These are phyloP conservation scores for Podospora pseudopauciseta DNA, from an alignment of 495 filamentous ascomycete species.

Conservation along the genomic window DNA sequence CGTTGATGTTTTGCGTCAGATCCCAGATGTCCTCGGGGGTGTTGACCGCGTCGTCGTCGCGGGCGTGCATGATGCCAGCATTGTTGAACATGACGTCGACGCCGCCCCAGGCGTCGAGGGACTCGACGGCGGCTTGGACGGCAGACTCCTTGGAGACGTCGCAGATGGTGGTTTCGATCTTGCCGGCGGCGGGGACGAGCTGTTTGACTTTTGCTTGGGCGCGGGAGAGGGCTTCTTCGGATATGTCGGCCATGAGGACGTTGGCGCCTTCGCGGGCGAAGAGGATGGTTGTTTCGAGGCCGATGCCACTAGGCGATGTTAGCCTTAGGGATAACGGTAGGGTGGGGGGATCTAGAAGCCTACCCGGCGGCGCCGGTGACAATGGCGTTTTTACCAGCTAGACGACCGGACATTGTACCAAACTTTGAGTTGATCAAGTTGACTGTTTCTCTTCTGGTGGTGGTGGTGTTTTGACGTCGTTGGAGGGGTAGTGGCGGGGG, in stretches of 20 bases:
- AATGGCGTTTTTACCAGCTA: constrained; percentile 89
- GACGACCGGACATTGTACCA: constrained; percentile 46
- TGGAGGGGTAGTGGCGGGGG: background rate
- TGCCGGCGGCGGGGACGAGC: constrained; percentile 59
- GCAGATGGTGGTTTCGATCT: constrained; percentile 56
- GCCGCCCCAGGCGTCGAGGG: constrained; percentile 82
- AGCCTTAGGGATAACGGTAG: constrained; percentile 8
- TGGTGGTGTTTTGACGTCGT: constrained; percentile 2
- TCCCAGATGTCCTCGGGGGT: constrained; percentile 95
- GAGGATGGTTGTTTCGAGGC: constrained; percentile 89
- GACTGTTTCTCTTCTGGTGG: background rate
- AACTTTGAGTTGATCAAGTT: background rate
- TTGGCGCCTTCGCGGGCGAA: constrained; percentile 87
- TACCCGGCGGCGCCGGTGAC: constrained; percentile 92
- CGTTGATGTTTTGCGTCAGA: constrained; percentile 88
- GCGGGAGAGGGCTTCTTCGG: constrained; percentile 60
- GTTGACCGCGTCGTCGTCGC: constrained; percentile 79
- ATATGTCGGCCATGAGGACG: constrained; percentile 82
- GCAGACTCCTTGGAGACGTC: constrained; percentile 69
- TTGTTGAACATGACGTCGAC: constrained; percentile 98
- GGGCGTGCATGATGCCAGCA: constrained; percentile 93
- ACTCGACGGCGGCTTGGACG: constrained; percentile 65
- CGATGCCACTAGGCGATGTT: constrained; percentile 68
- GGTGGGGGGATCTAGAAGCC: constrained; percentile 28
- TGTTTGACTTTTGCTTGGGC: constrained; percentile 59